Evolutionary conservation across 345 rosid genomes (phyloP).

Genomic region (Chamaenerion angustifolium): DNA sequence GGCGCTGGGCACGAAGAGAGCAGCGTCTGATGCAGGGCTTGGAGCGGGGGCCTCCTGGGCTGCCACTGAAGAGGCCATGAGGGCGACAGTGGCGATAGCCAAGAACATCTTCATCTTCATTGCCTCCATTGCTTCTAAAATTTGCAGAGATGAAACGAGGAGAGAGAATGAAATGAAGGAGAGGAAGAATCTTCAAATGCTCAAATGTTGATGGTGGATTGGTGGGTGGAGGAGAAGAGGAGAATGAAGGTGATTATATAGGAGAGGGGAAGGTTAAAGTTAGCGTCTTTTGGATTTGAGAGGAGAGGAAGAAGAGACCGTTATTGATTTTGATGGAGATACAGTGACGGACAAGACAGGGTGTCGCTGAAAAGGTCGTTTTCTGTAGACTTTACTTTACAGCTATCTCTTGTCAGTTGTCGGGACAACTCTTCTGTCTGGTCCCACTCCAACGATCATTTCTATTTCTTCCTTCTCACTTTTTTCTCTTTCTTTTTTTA

Average conservation of each 20-base stretch:
- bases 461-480: no score
- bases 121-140: constrained; percentile 8
- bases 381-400: no score
- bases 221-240: neutral
- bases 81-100: constrained; percentile 2
- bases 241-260: neutral
- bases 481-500: no score
- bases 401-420: no score
- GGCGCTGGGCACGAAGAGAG: constrained; percentile 8
- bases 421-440: no score
- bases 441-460: no score
- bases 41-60: constrained; percentile 12
- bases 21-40: constrained; percentile 6
- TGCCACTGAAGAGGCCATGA: constrained; percentile 7
- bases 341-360: no score
- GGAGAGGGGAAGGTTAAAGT: neutral
- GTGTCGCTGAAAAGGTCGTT: no score
- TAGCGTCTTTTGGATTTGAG: no score
- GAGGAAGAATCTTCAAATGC: neutral
- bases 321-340: no score
- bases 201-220: no score
- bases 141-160: neutral
- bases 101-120: constrained; percentile 9
- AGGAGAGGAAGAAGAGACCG: no score
- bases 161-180: neutral